Conservation (phyloP, 2,329 filamentous ascomycete species). For the Ophiostoma sp. region DNA sequence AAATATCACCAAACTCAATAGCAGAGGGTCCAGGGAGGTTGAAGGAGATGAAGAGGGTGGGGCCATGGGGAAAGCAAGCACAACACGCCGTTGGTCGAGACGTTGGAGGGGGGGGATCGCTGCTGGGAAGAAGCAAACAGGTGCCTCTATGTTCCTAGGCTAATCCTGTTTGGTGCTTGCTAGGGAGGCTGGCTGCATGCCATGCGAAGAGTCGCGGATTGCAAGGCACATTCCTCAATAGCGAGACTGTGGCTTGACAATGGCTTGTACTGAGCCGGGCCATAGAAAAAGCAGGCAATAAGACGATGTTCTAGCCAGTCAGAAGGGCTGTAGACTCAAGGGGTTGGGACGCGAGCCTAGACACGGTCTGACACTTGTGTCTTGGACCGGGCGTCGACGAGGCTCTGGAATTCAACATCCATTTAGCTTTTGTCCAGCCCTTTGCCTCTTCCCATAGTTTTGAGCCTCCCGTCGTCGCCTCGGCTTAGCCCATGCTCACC, state of each 20-base stretch:
- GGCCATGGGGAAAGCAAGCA: not conserved
- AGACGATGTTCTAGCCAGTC: not conserved
- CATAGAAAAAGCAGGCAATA: not conserved
- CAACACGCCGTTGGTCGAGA: slow-evolving; percentile 13
- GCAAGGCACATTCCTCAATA: slow-evolving; percentile 9
- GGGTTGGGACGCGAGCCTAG: slow-evolving; percentile 16
- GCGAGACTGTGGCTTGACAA: not conserved
- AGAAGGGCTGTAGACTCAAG: slow-evolving; percentile 3
- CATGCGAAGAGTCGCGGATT: slow-evolving; percentile 13
- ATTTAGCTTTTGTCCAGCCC: not conserved
- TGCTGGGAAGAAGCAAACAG: not conserved
- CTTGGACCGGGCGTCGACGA: not conserved
- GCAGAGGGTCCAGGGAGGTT: slow-evolving; percentile 11
- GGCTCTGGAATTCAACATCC: slow-evolving; percentile 22
- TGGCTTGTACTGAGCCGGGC: not conserved
- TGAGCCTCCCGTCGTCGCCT: not conserved
- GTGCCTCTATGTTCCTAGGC: slow-evolving; percentile 9
- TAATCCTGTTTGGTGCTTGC: slow-evolving; percentile 16
- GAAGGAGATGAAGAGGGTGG: slow-evolving; percentile 13
- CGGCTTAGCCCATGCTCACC: slow-evolving; percentile 5
- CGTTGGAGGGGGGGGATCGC: not conserved
- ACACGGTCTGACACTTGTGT: not conserved
- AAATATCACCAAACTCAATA: slow-evolving; percentile 10
- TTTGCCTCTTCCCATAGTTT: not conserved
- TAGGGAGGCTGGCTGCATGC: slow-evolving; percentile 23